Percentiles rank a stretch among this genome's conserved stretches.
Conservation (phyloP, 495 filamentous ascomycete genomes). For the Neurospora intermedia region DNA sequence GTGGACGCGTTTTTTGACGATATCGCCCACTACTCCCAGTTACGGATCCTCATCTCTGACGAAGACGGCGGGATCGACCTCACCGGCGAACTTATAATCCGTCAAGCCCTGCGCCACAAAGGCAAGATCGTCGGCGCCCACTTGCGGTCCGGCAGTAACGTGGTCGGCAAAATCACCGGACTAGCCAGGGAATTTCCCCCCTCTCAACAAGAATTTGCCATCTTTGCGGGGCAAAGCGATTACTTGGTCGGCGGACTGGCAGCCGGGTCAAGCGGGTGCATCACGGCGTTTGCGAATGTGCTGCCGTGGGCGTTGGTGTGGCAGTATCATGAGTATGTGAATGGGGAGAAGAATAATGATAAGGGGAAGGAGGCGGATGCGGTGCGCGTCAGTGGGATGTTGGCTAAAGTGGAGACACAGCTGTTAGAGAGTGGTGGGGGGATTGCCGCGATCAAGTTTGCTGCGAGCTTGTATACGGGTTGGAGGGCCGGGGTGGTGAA, state of each 20-base stretch:
- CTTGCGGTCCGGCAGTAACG: constrained; percentile 58
- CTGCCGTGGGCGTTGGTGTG: constrained; percentile 45
- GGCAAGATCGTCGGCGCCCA: constrained; percentile 49
- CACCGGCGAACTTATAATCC: constrained; percentile 41
- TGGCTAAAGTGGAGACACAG: constrained; percentile 40
- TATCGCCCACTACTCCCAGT: constrained; percentile 28
- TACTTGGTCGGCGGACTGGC: constrained; percentile 54
- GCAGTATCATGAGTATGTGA: constrained; percentile 41
- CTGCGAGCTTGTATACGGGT: constrained; percentile 44
- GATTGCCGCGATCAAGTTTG: constrained; percentile 57
- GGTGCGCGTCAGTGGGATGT: constrained; percentile 42
- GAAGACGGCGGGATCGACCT: constrained; percentile 59
- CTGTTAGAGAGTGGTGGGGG: constrained; percentile 25
- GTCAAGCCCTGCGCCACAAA: constrained; percentile 28
- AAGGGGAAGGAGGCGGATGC: constrained; percentile 42
- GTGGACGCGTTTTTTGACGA: constrained; percentile 51
- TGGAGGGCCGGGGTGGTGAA: constrained; percentile 43
- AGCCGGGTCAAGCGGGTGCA: constrained; percentile 52
- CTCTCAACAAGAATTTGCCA: constrained; percentile 39
- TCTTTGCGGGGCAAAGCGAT: constrained; percentile 61
- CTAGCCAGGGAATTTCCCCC: constrained; percentile 42
- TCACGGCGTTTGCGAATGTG: constrained; percentile 57
- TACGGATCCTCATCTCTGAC: constrained; percentile 60
- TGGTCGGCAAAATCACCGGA: constrained; percentile 50
- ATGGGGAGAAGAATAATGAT: constrained; percentile 2